Base-by-base conservation (phyloP, 208 protist genomes). In the Strigomonas galati region DNA sequence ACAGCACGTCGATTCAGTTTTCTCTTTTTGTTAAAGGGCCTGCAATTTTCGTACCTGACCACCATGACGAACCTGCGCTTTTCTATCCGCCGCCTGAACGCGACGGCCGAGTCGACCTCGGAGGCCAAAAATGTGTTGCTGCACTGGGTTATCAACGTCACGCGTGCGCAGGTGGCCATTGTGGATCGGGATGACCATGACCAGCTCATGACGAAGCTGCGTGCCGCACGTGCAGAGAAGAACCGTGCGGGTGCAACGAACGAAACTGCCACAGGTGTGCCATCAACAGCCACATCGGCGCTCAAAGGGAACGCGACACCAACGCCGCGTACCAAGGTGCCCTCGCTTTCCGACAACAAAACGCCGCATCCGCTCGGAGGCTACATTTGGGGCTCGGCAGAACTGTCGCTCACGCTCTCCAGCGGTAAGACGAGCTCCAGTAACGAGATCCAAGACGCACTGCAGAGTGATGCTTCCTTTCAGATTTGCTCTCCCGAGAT, bases 171-270 rank as follows among this genome's bases (percentile, higher is more conserved):
- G 74, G 71, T 89, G 21, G 91, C 87, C 24, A 70, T 96, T 27
- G 85, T 93, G 7, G 91, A 96, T 76, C 84, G 86, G 55, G 79
- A 94, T 56, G 87, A 93, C 67, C 76, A 95, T 68, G 85, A 93
- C 62, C 82, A 92, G 67, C 61, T 78, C 65, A 65, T 75, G 14
- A 71, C 78, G 2, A 68, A 72, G 0, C 54, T 64, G 52, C 44
- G 54, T 35, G 12, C 23, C n/a, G 21, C 31, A 23, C 32, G 48
- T 35, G 0, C 32, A 32, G 24, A 44, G n/a, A n/a, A 62, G 17
- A 35, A 23, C 17, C 24, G 40, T 44, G 32, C 40, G 9, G 40
- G 40, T 46, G 40, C 40, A 15, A 19, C 40, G 40, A n/a, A n/a
- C n/a, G n/a, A n/a, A n/a, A n/a, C n/a, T n/a, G n/a, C n/a, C n/a